Conservation (phyloP, 2,329 filamentous ascomycete species). For the Chrysosphaeria jannelii region DNA sequence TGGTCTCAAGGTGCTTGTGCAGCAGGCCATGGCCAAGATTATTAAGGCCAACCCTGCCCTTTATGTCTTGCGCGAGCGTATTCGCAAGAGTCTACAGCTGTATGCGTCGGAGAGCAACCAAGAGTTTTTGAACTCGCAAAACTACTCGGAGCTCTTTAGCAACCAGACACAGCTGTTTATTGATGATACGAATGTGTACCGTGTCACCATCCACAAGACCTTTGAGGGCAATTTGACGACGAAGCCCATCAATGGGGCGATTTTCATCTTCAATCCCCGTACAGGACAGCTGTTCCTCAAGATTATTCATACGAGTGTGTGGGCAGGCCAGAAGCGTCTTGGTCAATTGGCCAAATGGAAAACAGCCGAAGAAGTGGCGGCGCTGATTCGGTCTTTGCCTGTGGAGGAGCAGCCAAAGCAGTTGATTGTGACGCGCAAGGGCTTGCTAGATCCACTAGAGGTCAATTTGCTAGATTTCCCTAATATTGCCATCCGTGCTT, state of each 20-base stretch:
- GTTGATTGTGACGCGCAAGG: constrained; percentile 91
- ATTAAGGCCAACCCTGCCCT: constrained; percentile 98
- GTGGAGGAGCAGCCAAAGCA: constrained; percentile 98
- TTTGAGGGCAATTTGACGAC: constrained; percentile 98
- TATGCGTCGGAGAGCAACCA: constrained; percentile 98
- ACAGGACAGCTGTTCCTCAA: constrained; percentile 95
- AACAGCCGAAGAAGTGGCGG: constrained; percentile 97
- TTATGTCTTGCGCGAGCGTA: constrained; percentile 90
- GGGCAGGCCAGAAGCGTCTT: constrained; percentile 96
- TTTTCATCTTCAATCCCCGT: constrained; percentile 99
- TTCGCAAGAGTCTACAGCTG: constrained; percentile 87
- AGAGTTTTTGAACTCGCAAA: constrained; percentile 96
- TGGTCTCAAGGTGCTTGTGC: constrained; percentile 75
- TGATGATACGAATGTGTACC: constrained; percentile 96
- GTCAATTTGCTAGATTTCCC: constrained; percentile 95
- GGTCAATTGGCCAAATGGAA: constrained; percentile 98
- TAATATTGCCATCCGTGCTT: constrained; percentile 94
- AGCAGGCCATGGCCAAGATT: constrained; percentile 97
- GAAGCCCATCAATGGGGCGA: constrained; percentile 96
- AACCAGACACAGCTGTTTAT: constrained; percentile 98
- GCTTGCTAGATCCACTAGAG: constrained; percentile 84
- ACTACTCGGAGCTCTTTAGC: constrained; percentile 97
- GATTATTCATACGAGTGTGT: constrained; percentile 97
- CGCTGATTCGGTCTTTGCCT: constrained; percentile 76
- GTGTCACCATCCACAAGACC: constrained; percentile 98